These are phyloP conservation scores for Wallacemonas collosoma DNA, from an alignment of 208 protist genomes.

Conservation along the genomic window DNA sequence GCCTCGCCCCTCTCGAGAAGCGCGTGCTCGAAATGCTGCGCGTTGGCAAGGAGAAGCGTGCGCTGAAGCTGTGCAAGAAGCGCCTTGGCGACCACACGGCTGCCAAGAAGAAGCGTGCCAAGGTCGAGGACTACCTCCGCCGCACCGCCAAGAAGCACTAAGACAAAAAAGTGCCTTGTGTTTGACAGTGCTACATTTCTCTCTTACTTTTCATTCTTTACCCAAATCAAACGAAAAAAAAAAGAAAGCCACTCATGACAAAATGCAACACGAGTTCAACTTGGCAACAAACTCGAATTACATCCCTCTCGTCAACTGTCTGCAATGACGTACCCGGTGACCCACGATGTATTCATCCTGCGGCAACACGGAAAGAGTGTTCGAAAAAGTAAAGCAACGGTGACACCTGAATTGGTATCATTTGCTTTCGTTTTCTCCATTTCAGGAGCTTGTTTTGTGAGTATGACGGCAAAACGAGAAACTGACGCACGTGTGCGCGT, in stretches of 20 bases:
- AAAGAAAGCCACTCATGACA: background rate
- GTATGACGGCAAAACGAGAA: too few relatives aligned
- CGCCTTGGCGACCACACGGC: conserved; percentile 88
- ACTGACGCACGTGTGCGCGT: too few relatives aligned
- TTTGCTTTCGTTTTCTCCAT: too few relatives aligned
- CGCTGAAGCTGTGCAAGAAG: conserved; percentile 95
- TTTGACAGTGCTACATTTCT: conserved; percentile 17
- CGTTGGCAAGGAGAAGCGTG: conserved; percentile 95
- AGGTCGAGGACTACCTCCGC: conserved; percentile 92
- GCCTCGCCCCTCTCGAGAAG: conserved; percentile 92
- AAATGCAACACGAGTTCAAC: too few relatives aligned
- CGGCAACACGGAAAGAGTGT: too few relatives aligned
- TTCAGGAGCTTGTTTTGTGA: too few relatives aligned
- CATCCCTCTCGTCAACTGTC: too few relatives aligned
- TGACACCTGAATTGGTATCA: too few relatives aligned
- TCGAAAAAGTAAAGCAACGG: too few relatives aligned
- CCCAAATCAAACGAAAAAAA: conserved; percentile 16
- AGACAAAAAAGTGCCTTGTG: conserved; percentile 17
- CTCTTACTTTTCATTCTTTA: conserved; percentile 30
- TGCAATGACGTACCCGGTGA: too few relatives aligned
- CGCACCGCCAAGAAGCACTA: conserved; percentile 88
- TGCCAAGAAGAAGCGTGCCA: conserved; percentile 93
- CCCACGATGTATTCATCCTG: too few relatives aligned
- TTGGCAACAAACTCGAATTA: too few relatives aligned
- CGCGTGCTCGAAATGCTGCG: conserved; percentile 94